Base-by-base conservation (phyloP, 495 filamentous ascomycete species). In the Thermothielavioides terrestris region DNA sequence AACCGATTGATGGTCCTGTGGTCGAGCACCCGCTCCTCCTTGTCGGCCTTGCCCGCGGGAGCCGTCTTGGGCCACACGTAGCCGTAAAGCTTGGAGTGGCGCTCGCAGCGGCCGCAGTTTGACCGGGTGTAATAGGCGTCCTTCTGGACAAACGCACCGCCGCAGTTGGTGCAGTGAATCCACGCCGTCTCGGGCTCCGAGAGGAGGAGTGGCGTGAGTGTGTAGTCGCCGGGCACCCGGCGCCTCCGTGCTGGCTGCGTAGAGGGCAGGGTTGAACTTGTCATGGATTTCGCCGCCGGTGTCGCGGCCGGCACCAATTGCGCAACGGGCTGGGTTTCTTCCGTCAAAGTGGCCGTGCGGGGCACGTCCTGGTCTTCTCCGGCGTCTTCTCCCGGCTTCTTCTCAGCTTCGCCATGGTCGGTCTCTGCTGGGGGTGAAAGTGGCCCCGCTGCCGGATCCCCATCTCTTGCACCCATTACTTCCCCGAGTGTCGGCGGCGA, bases 11-110 rank as follows among this genome's bases (percentile, higher is more conserved):
- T 70, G 0, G 70, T 77, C 21, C 86, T 69, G 53, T 89, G 85
- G 52, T 90, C 86, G 56, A 88, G 73, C 6, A 89, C 65, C 2
- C 86, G 73, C 46, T 86, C 83, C 59, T 94, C 89, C 20, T 77
- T 79, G 59, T 97, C 92, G 10, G 70, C 51, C 15, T 77, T 77
- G 1, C 85, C 85, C 49, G 82, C 76, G 18, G 73, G 81, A 30
- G 94, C 85, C 2, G 94, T 97, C 67, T 97, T 94, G 15, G 92
- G 92, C 94, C 94, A 99, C 43, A 80, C 76, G 58, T 85, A 94
- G 0, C 94, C 94, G 63, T 96, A 99, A 1, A 99, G 72, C 66
- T 94, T 97, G 22, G 86, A 90, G 57, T 99, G 92, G 0, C 94
- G 77, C 70, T 97, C 94, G 67, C 92, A 99, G 15, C 94, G 80